A percentile compares a stretch with the other conserved stretches of the same genome.
Evolutionary conservation across 2,329 filamentous ascomycete genomes (phyloP).

Genomic region (Fusarium duplospermum): DNA sequence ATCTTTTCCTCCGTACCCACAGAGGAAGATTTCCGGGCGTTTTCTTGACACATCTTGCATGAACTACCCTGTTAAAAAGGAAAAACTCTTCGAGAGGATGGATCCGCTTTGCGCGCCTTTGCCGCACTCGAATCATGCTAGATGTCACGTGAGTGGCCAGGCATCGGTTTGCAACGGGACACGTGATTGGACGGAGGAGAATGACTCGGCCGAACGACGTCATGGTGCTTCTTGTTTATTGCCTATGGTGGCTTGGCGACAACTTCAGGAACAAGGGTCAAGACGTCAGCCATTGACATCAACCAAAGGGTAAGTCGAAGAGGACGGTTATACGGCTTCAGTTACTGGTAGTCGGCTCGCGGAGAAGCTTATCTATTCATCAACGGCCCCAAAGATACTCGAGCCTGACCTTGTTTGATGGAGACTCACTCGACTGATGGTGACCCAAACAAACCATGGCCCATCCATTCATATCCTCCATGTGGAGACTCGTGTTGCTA

Average conservation of each 20-base stretch:
- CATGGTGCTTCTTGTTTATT: background rate
- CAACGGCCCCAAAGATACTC: slow-evolving; percentile 19
- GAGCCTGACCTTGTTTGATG: slow-evolving; percentile 36
- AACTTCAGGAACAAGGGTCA: background rate
- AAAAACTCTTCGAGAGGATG: slow-evolving; percentile 27
- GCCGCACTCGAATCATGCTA: slow-evolving; percentile 20
- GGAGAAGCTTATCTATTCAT: slow-evolving; percentile 28
- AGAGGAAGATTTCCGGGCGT: background rate
- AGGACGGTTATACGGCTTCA: background rate
- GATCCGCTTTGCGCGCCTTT: slow-evolving; percentile 16
- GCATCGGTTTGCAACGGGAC: background rate
- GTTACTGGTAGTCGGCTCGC: background rate
- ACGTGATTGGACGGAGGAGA: slow-evolving; percentile 5
- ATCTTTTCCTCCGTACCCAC: slow-evolving; percentile 12
- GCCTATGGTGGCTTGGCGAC: slow-evolving; percentile 4
- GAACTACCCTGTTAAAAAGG: slow-evolving; percentile 9
- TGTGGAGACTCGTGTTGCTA: slow-evolving; percentile 27
- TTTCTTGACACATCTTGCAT: slow-evolving; percentile 22
- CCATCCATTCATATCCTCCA: slow-evolving; percentile 6
- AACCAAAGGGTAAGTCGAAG: background rate
- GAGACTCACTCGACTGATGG: slow-evolving; percentile 17
- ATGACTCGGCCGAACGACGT: slow-evolving; percentile 19
- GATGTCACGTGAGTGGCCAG: slow-evolving; percentile 12
- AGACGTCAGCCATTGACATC: background rate
- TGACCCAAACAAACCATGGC: background rate